phyloP scores from a whole-genome alignment of 805 yeast species.

The Saccharomyces eubayanus region DNA sequence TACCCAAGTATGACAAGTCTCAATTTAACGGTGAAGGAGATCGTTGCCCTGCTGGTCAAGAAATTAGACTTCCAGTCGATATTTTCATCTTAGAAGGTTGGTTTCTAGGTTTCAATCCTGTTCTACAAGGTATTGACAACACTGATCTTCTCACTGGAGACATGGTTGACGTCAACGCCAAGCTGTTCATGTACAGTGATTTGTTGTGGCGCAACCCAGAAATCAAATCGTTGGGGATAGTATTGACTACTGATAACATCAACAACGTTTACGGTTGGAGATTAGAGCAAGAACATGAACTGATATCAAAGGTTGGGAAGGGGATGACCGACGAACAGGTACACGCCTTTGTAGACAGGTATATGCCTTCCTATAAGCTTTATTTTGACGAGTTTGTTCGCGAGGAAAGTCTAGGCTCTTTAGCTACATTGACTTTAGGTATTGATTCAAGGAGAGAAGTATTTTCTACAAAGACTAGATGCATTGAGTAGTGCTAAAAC shows the following conservation, averaged over 20 bases:
- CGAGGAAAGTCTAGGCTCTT: constrained; percentile 25
- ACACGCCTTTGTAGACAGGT: constrained; percentile 60
- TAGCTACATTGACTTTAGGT: constrained; percentile 27
- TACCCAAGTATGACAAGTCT: constrained; percentile 78
- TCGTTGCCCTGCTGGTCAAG: constrained; percentile 34
- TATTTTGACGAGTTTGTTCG: constrained; percentile 44
- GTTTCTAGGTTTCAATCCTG: constrained; percentile 70
- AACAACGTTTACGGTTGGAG: constrained; percentile 71
- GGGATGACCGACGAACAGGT: constrained; percentile 83
- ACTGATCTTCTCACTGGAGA: constrained; percentile 13
- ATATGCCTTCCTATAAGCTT: constrained; percentile 76
- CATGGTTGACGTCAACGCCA: constrained; percentile 42
- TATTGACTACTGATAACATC: constrained; percentile 51
- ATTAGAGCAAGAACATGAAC: constrained; percentile 41
- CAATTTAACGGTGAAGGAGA: constrained; percentile 71
- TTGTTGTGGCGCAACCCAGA: constrained; percentile 42
- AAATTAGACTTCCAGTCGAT: constrained; percentile 38
- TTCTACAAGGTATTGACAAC: constrained; percentile 24
- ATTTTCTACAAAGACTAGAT: constrained; percentile 10
- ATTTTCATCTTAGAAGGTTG: constrained; percentile 85
- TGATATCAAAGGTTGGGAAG: constrained; percentile 36
- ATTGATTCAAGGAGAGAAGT: constrained; percentile 24
- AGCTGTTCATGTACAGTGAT: constrained; percentile 41
- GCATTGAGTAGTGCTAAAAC: constrained; percentile 4
- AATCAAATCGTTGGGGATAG: constrained; percentile 49